phyloP scores from a whole-genome alignment of 177 flowering plant genomes.

The Telopea speciosissima region DNA sequence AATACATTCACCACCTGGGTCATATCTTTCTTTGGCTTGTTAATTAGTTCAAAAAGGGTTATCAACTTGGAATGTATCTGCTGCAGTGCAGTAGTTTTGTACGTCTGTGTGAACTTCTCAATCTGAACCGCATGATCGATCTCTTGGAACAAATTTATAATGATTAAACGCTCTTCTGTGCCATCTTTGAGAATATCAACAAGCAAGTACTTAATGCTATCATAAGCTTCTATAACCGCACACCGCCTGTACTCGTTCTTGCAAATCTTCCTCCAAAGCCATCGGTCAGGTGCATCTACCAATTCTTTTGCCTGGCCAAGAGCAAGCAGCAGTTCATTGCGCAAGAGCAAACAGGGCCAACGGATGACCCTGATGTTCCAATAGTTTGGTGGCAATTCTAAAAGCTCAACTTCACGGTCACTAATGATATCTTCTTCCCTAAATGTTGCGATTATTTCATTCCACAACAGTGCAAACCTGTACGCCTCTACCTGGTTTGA shows the following conservation, averaged over 20 bases:
- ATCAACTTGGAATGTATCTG: conserved; percentile 56
- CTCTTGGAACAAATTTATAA: conserved; percentile 44
- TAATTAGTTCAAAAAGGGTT: conserved; percentile 47
- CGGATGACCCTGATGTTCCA: conserved; percentile 88
- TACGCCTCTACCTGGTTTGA: conserved; percentile 74
- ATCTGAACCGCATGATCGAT: conserved; percentile 40
- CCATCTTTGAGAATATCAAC: conserved; percentile 40
- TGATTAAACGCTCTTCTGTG: conserved; percentile 59
- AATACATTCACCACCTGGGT: conserved; percentile 47
- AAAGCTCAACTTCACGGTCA: conserved; percentile 74
- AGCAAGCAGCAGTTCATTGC: conserved; percentile 88
- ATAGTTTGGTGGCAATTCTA: conserved; percentile 67
- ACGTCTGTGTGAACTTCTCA: conserved; percentile 48
- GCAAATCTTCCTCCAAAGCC: conserved; percentile 69
- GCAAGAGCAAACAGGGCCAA: conserved; percentile 86
- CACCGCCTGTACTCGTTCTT: conserved; percentile 80
- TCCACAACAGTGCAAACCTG: conserved; percentile 83
- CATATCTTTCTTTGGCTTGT: conserved; percentile 38
- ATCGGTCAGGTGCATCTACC: conserved; percentile 38
- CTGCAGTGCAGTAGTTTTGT: conserved; percentile 36
- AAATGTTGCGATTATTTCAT: conserved; percentile 61
- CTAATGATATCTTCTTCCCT: conserved; percentile 89
- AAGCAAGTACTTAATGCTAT: conserved; percentile 60
- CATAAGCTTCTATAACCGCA: conserved; percentile 85
- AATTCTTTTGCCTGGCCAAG: conserved; percentile 71